phyloP scores from a whole-genome alignment of 305 asterid species.

The Fraxinus nigra region DNA sequence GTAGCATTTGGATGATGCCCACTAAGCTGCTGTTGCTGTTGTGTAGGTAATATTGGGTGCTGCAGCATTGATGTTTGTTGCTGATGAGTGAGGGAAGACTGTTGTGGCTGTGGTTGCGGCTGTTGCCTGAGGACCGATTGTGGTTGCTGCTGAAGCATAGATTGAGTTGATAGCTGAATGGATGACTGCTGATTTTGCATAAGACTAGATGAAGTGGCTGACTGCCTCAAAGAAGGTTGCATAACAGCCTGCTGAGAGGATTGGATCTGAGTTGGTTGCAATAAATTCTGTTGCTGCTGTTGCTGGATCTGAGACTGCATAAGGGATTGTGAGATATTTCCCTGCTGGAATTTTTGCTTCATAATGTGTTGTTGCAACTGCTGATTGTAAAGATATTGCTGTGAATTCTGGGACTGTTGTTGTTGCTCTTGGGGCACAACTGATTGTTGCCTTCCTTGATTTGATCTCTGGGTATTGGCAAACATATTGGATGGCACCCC shows the following conservation, averaged over 20 bases:
- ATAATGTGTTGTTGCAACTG: slow-evolving; percentile 71
- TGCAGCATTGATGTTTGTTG: slow-evolving; percentile 63
- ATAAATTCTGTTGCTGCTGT: slow-evolving; percentile 48
- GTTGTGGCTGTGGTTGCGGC: slow-evolving; percentile 62
- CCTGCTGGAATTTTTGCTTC: slow-evolving; percentile 75
- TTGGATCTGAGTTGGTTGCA: slow-evolving; percentile 77
- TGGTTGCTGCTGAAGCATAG: slow-evolving; percentile 78
- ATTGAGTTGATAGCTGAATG: slow-evolving; percentile 68
- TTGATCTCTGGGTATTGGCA: slow-evolving; percentile 75
- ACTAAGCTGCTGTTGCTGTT: slow-evolving; percentile 69
- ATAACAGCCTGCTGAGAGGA: slow-evolving; percentile 78
- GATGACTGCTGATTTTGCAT: slow-evolving; percentile 79
- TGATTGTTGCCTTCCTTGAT: slow-evolving; percentile 72
- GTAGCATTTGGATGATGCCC: slow-evolving; percentile 62
- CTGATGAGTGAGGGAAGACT: slow-evolving; percentile 62
- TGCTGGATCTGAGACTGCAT: slow-evolving; percentile 72
- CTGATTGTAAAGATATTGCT: slow-evolving; percentile 72
- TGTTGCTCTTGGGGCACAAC: slow-evolving; percentile 61
- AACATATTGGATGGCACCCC: slow-evolving; percentile 67
- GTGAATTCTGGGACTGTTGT: slow-evolving; percentile 58
- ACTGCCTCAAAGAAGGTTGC: slow-evolving; percentile 77
- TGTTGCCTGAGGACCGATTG: slow-evolving; percentile 87
- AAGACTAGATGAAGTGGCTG: slow-evolving; percentile 58
- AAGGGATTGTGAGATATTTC: slow-evolving; percentile 56
- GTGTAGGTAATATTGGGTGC: slow-evolving; percentile 50